phyloP scores from a whole-genome alignment of 176 grass and related monocot species.

The Carex cristatella region DNA sequence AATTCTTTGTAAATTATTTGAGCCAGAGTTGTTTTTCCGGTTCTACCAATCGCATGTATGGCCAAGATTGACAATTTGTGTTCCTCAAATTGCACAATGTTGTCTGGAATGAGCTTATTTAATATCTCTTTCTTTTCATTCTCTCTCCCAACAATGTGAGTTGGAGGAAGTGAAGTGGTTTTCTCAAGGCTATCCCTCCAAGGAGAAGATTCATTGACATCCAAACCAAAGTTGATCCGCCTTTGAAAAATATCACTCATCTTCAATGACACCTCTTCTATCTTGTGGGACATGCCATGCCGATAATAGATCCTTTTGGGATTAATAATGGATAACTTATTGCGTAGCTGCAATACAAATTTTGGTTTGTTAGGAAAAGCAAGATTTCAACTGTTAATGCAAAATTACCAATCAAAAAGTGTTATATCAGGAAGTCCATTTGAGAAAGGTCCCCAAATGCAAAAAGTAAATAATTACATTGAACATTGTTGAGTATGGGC shows the following conservation, averaged over 20 bases:
- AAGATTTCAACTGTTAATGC: background rate
- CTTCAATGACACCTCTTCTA: background rate
- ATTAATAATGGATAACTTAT: background rate
- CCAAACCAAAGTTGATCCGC: background rate
- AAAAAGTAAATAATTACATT: background rate
- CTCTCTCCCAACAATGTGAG: conserved; percentile 5
- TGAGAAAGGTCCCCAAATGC: no score
- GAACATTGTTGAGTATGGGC: no score
- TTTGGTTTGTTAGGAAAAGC: background rate
- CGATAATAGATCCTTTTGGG: background rate
- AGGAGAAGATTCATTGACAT: background rate
- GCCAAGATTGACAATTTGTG: background rate
- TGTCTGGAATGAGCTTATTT: background rate
- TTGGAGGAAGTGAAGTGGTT: conserved; percentile 21
- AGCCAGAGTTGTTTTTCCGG: conserved; percentile 38
- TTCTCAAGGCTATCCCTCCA: background rate
- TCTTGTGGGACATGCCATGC: background rate
- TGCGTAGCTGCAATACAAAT: background rate
- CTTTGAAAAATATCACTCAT: background rate
- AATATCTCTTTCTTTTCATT: conserved; percentile 8
- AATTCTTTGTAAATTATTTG: conserved; percentile 21
- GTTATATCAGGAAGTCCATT: no score
- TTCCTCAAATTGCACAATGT: background rate
- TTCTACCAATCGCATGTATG: conserved; percentile 24
- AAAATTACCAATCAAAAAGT: background rate